Conservation (phyloP, 108 stramenopile species). For the Fragilariopsis cylindrus region DNA sequence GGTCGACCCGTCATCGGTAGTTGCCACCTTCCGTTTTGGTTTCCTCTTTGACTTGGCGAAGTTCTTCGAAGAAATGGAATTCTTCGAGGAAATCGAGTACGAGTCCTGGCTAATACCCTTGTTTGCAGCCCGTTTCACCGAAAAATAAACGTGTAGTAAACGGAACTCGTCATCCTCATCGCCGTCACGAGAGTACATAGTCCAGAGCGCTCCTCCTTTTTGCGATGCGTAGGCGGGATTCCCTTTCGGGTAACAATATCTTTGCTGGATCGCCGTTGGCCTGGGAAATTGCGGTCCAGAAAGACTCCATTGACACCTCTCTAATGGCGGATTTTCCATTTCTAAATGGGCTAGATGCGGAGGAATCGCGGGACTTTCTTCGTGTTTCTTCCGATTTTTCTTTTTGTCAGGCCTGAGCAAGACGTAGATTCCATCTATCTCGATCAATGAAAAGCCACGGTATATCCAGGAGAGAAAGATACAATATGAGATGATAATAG, state of each 20-base stretch:
- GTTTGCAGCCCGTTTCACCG: conserved; percentile 57
- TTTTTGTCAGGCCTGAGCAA: conserved; percentile 52
- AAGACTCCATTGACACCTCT: conserved; percentile 60
- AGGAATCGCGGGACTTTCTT: conserved; percentile 37
- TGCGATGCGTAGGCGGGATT: conserved; percentile 46
- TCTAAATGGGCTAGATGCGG: conserved; percentile 42
- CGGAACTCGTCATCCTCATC: conserved; percentile 61
- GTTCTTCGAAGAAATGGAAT: neutral
- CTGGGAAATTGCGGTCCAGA: conserved; percentile 72
- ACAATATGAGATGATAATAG: neutral
- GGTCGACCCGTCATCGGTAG: neutral
- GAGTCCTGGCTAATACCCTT: neutral
- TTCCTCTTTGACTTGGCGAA: too few relatives aligned
- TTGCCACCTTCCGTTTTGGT: neutral
- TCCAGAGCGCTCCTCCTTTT: conserved; percentile 75
- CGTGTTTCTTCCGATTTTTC: conserved; percentile 14
- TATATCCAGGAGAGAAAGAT: neutral
- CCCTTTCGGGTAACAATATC: conserved; percentile 82
- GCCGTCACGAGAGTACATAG: conserved; percentile 55
- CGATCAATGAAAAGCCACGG: too few relatives aligned
- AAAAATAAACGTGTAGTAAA: conserved; percentile 80
- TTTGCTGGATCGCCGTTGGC: conserved; percentile 70
- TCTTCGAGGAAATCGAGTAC: neutral
- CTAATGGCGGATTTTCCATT: conserved; percentile 32
- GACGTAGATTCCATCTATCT: conserved; percentile 71